Evolutionary conservation across 2,329 filamentous ascomycete species (phyloP).

Genomic region (Bisporella sp.): DNA sequence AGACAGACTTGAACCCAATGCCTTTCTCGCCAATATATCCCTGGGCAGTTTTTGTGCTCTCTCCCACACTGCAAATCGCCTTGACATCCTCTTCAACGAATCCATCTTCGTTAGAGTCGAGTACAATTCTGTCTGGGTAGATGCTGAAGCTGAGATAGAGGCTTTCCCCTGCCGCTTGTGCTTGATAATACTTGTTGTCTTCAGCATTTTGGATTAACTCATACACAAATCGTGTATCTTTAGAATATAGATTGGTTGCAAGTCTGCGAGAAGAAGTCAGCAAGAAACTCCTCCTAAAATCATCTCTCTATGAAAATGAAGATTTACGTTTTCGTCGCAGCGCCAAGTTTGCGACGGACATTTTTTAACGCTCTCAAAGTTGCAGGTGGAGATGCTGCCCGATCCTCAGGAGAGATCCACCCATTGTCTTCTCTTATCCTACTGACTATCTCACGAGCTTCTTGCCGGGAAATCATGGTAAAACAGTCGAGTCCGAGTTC

Average conservation of each 20-base stretch:
- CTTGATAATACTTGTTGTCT: slow-evolving; percentile 28
- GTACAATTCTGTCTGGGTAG: slow-evolving; percentile 25
- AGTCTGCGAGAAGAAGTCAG: slow-evolving; percentile 23
- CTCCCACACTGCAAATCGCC: slow-evolving; percentile 31
- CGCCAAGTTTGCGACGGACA: too few species aligned
- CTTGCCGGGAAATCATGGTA: too few species aligned
- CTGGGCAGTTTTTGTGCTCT: slow-evolving; percentile 28
- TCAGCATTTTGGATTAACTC: slow-evolving; percentile 36
- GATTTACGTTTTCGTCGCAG: too few species aligned
- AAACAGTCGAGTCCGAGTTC: too few species aligned
- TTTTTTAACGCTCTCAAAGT: too few species aligned
- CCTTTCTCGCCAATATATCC: slow-evolving; percentile 31
- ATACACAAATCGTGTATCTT: slow-evolving; percentile 20
- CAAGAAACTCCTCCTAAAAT: too few species aligned
- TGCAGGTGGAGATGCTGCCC: too few species aligned
- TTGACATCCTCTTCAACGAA: slow-evolving; percentile 29
- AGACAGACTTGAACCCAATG: slow-evolving; percentile 31
- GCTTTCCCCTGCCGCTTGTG: not conserved
- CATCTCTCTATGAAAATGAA: too few species aligned
- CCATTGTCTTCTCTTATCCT: too few species aligned
- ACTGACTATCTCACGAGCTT: too few species aligned
- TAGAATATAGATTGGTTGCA: slow-evolving; percentile 35
- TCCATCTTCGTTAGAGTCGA: slow-evolving; percentile 31
- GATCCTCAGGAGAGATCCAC: too few species aligned
- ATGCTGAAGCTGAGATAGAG: slow-evolving; percentile 17